Percentiles rank a stretch among this genome's conserved stretches.
These are phyloP conservation scores for Staphylotrichum tortipilum DNA, from an alignment of 495 filamentous ascomycete species.

Conservation along the genomic window DNA sequence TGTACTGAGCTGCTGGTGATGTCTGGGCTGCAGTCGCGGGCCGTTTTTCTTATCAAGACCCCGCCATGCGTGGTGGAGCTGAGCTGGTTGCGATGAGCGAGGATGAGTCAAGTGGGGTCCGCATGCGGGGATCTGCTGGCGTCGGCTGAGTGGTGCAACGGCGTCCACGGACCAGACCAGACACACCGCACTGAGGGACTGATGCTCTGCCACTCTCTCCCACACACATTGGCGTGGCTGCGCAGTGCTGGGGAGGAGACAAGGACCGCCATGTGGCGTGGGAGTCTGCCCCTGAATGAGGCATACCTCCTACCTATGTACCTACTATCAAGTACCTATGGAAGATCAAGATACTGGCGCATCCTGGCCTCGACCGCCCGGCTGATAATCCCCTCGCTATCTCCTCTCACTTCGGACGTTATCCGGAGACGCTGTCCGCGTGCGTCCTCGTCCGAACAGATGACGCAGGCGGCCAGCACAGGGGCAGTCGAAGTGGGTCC, in stretches of 20 bases:
- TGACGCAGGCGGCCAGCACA: conserved; percentile 18
- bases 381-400: no score
- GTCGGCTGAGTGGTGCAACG: not conserved
- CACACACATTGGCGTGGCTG: no score
- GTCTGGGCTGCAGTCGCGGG: not conserved
- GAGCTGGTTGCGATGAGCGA: not conserved
- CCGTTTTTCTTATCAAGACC: not conserved
- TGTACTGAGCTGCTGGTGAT: not conserved
- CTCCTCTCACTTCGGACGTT: not conserved
- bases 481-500: not conserved
- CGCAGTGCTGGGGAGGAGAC: no score
- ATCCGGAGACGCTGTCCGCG: not conserved
- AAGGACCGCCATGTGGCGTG: no score
- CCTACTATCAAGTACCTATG: no score
- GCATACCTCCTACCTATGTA: no score
- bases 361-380: no score
- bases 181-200: no score
- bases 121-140: not conserved
- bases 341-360: no score
- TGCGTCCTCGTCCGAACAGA: conserved; percentile 1
- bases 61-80: not conserved
- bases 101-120: conserved; percentile 2
- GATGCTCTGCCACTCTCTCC: no score
- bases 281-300: no score
- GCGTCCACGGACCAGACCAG: no score